Evolutionary conservation across 129 eudicot genomes (phyloP), one percentile per base, ranked within the genome.

Genomic region (Flaveria linearis): DNA sequence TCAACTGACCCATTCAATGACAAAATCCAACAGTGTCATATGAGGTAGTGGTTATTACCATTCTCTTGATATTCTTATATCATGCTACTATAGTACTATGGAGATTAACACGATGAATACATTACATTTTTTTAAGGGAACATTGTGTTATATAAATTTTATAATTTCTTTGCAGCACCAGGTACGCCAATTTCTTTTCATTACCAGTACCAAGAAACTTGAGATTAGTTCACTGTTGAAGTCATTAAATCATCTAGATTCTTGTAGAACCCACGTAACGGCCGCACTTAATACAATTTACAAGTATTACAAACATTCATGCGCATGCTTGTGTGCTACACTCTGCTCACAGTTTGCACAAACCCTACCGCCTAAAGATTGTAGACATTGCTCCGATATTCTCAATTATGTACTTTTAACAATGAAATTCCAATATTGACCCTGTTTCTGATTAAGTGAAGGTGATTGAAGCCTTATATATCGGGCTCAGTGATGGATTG

Each of bases 401-500:
- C 71, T 62, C 11, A 60, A 36, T 74, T 60, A 36, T 55, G 74
- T 60, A 43, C 58, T 49, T 49, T 69, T 69, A 45, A 60, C 65
- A 71, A 71, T 49, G 71, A 25, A 16, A 45, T 16, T 30, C 10
- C 17, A 47, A 5, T 22, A 11, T 47, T 71, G 72, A 20, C 72
- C 20, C 9, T 61, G 3, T 78, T 13, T 14, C 18, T 42, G 9
- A 50, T 78, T 39, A 39, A 30, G 47, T 65, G 61, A 39, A 49
- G 78, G 46, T 75, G 72, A 81, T 81, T 52, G 70, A 45, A 63
- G 67, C 80, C 64, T 41, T 64, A 15, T 69, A 30, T 9, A 62
- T 3, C 79, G 62, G 69, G 28, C 28, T 17, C 36, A 25, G 61
- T 82, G 79, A 89, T 89, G 95, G 95, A 86, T 20, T 84, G 87